Evolutionary conservation across 495 filamentous ascomycete genomes (phyloP), one percentile per base, ranked within the genome.

Genomic region (Diplogelasinospora grovesii): DNA sequence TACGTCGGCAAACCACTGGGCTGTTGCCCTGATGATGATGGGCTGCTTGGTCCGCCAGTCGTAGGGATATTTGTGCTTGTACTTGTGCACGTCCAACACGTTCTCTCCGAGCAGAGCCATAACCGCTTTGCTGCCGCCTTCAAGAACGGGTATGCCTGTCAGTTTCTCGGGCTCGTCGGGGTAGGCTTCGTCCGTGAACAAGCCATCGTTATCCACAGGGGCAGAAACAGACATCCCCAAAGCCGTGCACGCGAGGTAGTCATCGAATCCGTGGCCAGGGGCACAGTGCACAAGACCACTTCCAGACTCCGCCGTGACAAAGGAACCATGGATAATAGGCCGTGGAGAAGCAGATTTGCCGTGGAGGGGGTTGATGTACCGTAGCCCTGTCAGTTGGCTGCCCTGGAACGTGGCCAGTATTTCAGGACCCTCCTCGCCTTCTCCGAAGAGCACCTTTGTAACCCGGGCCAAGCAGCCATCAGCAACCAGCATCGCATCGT

Each of bases 1-100:
- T 8, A 95, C 86, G 61, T 95, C 83, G 27, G 92, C 88, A 52
- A 99, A 97, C 92, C 92, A 99, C 65, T 99, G 92, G 29, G 85
- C 86, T 0, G 92, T 99, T 15, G 92, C 90, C 48, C 92, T 64
- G 13, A 95, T 73, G 43, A 99, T 87, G 19, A 97, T 78, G 14
- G 92, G 92, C 45, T 78, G 74, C 58, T 96, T 97, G 3, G 92
- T 92, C 23, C 93, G 73, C 93, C 92, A 97, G 60, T 99, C 92
- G 54, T 95, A 94, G 0, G 92, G 92, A 59, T 97, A 95, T 57
- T 94, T 96, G 70, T 97, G 93, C 39, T 64, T 65, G 59, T 89
- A 85, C 36, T 68, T 66, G 41, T 90, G 81, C 8, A 73, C 71
- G 3, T 70, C 66, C 18, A 95, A 61, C 10, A 97, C 72, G 40